Evolutionary conservation across 331 rosid species (phyloP).

Genomic region (Arachis monticola): DNA sequence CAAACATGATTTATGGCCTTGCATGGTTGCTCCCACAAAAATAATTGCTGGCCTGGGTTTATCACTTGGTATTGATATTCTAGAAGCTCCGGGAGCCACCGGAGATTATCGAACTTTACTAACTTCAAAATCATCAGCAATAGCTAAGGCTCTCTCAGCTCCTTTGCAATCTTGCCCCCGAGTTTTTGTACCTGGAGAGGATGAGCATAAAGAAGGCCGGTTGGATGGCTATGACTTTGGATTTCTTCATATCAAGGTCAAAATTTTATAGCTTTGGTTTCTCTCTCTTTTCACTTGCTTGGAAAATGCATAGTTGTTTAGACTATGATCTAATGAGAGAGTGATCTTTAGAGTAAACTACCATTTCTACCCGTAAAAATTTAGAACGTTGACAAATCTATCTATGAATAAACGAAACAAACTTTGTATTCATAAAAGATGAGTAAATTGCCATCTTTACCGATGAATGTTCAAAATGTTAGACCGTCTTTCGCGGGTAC

Average conservation of each 20-base stretch:
- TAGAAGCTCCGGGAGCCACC: constrained; percentile 97
- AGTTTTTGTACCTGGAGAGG: constrained; percentile 91
- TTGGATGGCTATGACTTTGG: constrained; percentile 96
- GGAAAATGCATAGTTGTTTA: constrained; percentile 22
- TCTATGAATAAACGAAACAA: no score
- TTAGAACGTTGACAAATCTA: no score
- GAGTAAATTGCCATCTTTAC: no score
- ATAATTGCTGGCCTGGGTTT: constrained; percentile 95
- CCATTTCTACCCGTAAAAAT: no score
- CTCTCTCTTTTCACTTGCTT: constrained; percentile 14
- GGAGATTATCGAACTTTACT: constrained; percentile 93
- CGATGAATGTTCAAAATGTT: no score
- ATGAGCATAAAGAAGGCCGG: constrained; percentile 77
- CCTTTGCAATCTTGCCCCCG: constrained; percentile 71
- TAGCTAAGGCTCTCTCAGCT: constrained; percentile 87
- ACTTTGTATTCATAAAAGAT: no score
- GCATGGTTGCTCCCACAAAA: constrained; percentile 99
- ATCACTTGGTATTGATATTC: constrained; percentile 93
- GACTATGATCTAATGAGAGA: no score
- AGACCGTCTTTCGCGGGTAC: no score
- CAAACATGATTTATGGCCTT: constrained; percentile 80
- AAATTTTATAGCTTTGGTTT: constrained; percentile 23
- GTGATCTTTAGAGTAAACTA: no score
- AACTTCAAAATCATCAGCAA: constrained; percentile 86
- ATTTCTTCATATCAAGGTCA: constrained; percentile 94